Conservation (phyloP, 305 asterid genomes). For the Rubia peregrina region DNA sequence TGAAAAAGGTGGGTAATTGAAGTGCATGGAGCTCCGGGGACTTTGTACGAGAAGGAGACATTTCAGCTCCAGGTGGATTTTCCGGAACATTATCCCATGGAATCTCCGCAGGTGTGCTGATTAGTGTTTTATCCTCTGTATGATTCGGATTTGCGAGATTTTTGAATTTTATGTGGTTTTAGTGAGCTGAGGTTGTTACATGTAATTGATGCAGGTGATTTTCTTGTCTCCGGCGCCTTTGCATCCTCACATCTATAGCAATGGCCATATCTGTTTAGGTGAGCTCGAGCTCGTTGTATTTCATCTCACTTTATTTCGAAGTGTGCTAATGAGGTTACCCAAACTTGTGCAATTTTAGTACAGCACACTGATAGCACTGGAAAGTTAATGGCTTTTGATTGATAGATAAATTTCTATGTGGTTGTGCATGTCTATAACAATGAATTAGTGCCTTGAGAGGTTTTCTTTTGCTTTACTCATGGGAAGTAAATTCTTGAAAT, state of each 20-base stretch:
- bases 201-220: slow-evolving; percentile 56
- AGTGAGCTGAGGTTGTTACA: slow-evolving; percentile 3
- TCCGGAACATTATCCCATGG: slow-evolving; percentile 99
- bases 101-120: slow-evolving; percentile 81
- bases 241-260: slow-evolving; percentile 90
- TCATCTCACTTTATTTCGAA: background rate
- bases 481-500: background rate
- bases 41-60: slow-evolving; percentile 71
- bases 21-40: slow-evolving; percentile 84
- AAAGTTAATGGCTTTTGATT: background rate
- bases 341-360: background rate
- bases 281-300: slow-evolving; percentile 1
- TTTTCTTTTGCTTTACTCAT: background rate
- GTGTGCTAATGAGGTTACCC: background rate
- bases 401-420: background rate
- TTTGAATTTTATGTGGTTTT: slow-evolving; percentile 9
- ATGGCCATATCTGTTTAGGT: slow-evolving; percentile 96
- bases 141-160: background rate
- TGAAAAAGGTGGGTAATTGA: slow-evolving; percentile 75
- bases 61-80: slow-evolving; percentile 96
- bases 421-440: background rate
- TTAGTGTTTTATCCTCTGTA: background rate
- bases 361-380: background rate
- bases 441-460: background rate
- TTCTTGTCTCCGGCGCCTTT: slow-evolving; percentile 80